Conservation (phyloP, 1,139 yeast genomes). For the Arxiozyma slooffiae region DNA sequence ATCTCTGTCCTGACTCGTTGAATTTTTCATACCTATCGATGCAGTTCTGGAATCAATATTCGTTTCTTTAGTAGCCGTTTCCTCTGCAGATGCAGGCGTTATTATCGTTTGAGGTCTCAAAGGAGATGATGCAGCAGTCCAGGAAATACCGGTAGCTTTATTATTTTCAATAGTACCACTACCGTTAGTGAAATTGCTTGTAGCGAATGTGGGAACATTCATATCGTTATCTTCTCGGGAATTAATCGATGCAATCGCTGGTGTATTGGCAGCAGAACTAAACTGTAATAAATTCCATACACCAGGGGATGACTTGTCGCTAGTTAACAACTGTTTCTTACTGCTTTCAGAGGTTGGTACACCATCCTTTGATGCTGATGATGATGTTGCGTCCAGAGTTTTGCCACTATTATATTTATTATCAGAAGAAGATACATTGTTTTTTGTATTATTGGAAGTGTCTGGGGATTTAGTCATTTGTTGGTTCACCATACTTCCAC, state of each 20-base stretch:
- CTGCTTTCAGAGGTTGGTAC: not conserved
- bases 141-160: conserved; percentile 2
- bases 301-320: conserved; percentile 45
- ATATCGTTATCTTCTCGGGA: conserved; percentile 1
- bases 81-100: not conserved
- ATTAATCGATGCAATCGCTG: conserved; percentile 16
- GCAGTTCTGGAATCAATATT: not conserved
- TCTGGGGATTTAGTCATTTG: conserved; percentile 22
- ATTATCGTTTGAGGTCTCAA: not conserved
- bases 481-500: conserved; percentile 42
- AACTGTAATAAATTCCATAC: conserved; percentile 73
- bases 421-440: not conserved
- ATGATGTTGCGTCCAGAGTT: not conserved
- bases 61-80: not conserved
- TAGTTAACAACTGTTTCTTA: conserved; percentile 7
- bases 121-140: not conserved
- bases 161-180: not conserved
- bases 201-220: not conserved
- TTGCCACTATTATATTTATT: conserved; percentile 1
- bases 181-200: not conserved
- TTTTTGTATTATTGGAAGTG: not conserved
- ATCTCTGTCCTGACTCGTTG: conserved; percentile 4
- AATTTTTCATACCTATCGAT: not conserved
- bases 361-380: not conserved
- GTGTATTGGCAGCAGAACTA: conserved; percentile 40